A percentile compares a stretch with the other conserved stretches of the same genome.
phyloP scores from a whole-genome alignment of 2,329 filamentous ascomycete genomes.

The Ophiostoma sp. region DNA sequence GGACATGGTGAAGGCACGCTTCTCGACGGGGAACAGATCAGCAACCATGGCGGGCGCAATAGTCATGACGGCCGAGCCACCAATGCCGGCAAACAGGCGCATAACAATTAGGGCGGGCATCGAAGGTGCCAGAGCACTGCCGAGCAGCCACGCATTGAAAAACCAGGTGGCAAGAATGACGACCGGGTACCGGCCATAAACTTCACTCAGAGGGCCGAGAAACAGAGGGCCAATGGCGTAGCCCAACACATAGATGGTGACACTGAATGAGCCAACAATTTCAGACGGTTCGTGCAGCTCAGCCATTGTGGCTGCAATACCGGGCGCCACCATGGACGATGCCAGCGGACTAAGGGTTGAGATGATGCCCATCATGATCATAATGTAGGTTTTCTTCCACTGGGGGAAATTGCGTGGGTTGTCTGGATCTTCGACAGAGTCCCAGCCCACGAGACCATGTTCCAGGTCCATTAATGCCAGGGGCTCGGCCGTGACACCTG shows the following conservation, averaged over 20 bases:
- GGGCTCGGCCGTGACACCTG: background rate
- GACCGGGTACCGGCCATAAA: slow-evolving; percentile 53
- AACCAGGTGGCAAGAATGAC: slow-evolving; percentile 69
- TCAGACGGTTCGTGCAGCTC: slow-evolving; percentile 40
- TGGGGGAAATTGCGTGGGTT: slow-evolving; percentile 65
- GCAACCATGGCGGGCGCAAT: slow-evolving; percentile 66
- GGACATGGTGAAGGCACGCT: slow-evolving; percentile 21
- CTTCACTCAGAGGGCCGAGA: slow-evolving; percentile 24
- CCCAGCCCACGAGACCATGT: slow-evolving; percentile 58
- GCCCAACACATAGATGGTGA: slow-evolving; percentile 59
- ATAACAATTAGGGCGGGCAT: slow-evolving; percentile 66
- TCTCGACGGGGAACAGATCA: slow-evolving; percentile 28
- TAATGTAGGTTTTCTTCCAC: slow-evolving; percentile 13
- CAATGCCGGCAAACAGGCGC: slow-evolving; percentile 66
- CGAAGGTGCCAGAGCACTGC: slow-evolving; percentile 65
- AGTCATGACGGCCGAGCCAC: slow-evolving; percentile 67
- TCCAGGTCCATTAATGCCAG: slow-evolving; percentile 52
- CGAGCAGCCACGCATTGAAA: slow-evolving; percentile 62
- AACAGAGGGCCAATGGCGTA: slow-evolving; percentile 25
- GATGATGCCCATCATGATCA: slow-evolving; percentile 20
- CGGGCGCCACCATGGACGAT: slow-evolving; percentile 58
- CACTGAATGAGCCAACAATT: slow-evolving; percentile 51
- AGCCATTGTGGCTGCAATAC: slow-evolving; percentile 43
- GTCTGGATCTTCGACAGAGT: slow-evolving; percentile 55
- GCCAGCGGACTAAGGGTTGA: slow-evolving; percentile 50